phyloP scores from a whole-genome alignment of 441 rosid genomes.

The Sinapis alba region DNA sequence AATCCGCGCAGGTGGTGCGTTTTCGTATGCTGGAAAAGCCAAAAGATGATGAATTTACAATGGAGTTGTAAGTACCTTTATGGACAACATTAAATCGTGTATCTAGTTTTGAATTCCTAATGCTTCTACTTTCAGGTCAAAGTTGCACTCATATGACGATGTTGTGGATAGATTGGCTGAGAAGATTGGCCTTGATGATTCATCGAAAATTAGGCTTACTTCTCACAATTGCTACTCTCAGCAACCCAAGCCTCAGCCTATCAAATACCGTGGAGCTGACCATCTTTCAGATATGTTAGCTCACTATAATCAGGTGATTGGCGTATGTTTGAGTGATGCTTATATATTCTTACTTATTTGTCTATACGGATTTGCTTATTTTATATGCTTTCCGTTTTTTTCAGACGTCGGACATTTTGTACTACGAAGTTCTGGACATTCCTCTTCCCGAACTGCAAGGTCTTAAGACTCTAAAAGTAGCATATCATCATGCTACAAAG shows the following conservation, averaged over 20 bases:
- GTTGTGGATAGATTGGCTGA: slow-evolving; percentile 88
- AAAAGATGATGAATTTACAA: slow-evolving; percentile 82
- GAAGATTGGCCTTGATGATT: slow-evolving; percentile 79
- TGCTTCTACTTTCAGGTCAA: slow-evolving; percentile 64
- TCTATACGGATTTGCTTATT: slow-evolving; percentile 22
- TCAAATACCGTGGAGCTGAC: slow-evolving; percentile 83
- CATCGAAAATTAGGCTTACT: slow-evolving; percentile 89
- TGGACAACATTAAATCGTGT: slow-evolving; percentile 1
- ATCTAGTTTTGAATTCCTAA: slow-evolving; percentile 21
- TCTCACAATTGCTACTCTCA: slow-evolving; percentile 98
- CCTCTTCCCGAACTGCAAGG: slow-evolving; percentile 98
- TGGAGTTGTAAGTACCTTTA: slow-evolving; percentile 76
- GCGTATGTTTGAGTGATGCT: slow-evolving; percentile 22
- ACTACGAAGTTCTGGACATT: slow-evolving; percentile 94
- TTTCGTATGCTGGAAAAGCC: slow-evolving; percentile 87
- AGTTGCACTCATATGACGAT: slow-evolving; percentile 79
- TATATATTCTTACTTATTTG: slow-evolving; percentile 4
- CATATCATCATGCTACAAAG: slow-evolving; percentile 79
- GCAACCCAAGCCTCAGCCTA: slow-evolving; percentile 94
- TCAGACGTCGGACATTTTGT: slow-evolving; percentile 91
- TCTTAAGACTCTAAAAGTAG: slow-evolving; percentile 87
- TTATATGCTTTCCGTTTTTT: slow-evolving; percentile 27
- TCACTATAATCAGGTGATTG: slow-evolving; percentile 87
- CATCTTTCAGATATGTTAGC: slow-evolving; percentile 87
- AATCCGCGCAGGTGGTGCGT: slow-evolving; percentile 63